Evolutionary conservation across 2,329 filamentous ascomycete genomes (phyloP), one percentile per base, ranked within the genome.

Genomic region (Calonectria crousiana): DNA sequence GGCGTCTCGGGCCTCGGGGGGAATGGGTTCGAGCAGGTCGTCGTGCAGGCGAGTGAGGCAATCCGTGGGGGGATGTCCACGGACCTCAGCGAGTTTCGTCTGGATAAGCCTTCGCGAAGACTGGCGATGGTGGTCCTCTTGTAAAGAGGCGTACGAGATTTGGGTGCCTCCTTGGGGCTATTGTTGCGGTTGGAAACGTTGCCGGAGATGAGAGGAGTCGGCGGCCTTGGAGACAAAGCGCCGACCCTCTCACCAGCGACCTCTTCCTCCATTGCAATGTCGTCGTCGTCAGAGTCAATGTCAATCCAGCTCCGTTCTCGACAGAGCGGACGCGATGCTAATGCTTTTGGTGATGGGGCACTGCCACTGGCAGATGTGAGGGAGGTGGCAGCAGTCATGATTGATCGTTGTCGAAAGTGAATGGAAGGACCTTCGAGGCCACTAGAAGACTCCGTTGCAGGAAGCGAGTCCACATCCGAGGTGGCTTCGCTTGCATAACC

Each of bases 221-320:
- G 81, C 16, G 84, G 83, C 65, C 84, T 75, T 3, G 84, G 83
- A 14, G 82, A 82, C 16, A 83, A 75, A 26, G 77, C 64, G 38
- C 52, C 67, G 10, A 78, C 66, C 44, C 70, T 75, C 26, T 78
- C 72, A 6, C 14, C 75, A 41, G 28, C 44, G 38, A 65, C 52
- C 16, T 75, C 72, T 8, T 76, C 73, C n/a, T 69, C 73, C 23
- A 51, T 60, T 3, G 78, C 75, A 14, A 56, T 53, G 6, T 78
- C 71, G n/a, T 76, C 83, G 2, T 79, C 77, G 52, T 85, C 84
- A 2, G 84, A 84, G 41, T 85, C 84, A 18, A 77, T 74, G 23
- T 85, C 84, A 9, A 86, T 83, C 85, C 85, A 86, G 65, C 84
- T 86, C 56, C 81, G 78, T 26, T 81, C 80, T 32, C 77, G 76